Conservation (phyloP, 2,329 filamentous ascomycete genomes). For the Aspergillus pseudoterreus region DNA sequence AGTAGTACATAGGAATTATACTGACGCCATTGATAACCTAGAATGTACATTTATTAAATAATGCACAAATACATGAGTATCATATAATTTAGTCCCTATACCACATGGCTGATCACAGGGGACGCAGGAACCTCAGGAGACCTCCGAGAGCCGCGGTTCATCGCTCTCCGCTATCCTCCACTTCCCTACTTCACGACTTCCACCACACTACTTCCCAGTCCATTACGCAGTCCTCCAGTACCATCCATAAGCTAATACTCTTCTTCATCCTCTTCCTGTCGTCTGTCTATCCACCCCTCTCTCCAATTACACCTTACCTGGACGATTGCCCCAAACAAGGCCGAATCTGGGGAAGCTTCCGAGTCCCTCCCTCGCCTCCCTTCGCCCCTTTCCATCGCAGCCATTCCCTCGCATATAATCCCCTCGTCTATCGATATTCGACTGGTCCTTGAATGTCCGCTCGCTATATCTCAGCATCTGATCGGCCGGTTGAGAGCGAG, state of each 20-base stretch:
- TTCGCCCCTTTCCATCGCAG: neutral
- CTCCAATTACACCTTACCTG: neutral
- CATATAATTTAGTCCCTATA: too few species aligned
- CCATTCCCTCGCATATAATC: neutral
- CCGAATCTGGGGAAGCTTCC: conserved; percentile 17
- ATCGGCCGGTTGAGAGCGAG: conserved; percentile 4
- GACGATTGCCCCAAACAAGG: neutral
- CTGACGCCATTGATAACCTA: too few species aligned
- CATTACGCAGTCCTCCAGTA: too few species aligned
- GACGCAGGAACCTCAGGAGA: conserved; percentile 10
- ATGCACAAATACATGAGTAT: too few species aligned
- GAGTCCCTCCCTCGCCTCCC: neutral
- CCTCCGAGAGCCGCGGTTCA: conserved; percentile 34
- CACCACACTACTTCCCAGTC: conserved; percentile 5
- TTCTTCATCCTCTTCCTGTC: neutral
- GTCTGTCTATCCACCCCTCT: too few species aligned
- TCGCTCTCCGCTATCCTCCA: neutral
- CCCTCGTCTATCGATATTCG: neutral
- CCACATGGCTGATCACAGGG: conserved; percentile 22
- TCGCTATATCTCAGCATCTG: neutral
- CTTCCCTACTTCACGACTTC: neutral
- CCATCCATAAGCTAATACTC: too few species aligned
- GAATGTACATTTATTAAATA: too few species aligned
- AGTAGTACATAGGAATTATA: neutral
- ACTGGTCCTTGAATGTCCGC: neutral